phyloP scores from a whole-genome alignment of 2,329 filamentous ascomycete genomes.

The Pseudogymnoascus pannorum region DNA sequence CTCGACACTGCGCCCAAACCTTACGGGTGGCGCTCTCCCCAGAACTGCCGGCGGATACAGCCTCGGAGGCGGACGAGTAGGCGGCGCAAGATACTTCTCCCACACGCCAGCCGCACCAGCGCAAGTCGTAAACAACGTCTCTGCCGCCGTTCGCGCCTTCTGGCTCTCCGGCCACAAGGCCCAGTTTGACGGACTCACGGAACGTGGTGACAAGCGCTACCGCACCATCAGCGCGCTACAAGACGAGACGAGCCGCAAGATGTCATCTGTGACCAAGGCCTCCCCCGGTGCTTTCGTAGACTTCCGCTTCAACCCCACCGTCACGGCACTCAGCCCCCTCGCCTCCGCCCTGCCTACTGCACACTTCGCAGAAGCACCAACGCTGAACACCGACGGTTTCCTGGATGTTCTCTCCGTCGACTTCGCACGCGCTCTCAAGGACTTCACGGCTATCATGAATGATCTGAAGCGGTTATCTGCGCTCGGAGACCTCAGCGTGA shows the following conservation, averaged over 20 bases:
- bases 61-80: conserved; percentile 60
- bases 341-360: conserved; percentile 44
- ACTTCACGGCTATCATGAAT: conserved; percentile 69
- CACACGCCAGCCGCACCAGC: conserved; percentile 78
- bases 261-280: conserved; percentile 50
- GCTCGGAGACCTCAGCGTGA: conserved; percentile 77
- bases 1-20: conserved; percentile 79
- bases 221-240: conserved; percentile 68
- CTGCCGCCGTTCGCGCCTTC: conserved; percentile 84
- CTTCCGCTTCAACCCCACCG: conserved; percentile 79
- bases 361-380: conserved; percentile 42
- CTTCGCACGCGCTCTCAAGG: conserved; percentile 79
- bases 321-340: conserved; percentile 78
- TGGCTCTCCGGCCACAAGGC: conserved; percentile 85
- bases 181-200: conserved; percentile 71
- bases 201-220: conserved; percentile 71
- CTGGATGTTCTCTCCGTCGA: conserved; percentile 80
- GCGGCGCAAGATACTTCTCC: conserved; percentile 80
- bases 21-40: conserved; percentile 79
- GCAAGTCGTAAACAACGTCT: conserved; percentile 93
- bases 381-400: conserved; percentile 74
- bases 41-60: conserved; percentile 86
- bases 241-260: conserved; percentile 62
- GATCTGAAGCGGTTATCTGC: conserved; percentile 72
- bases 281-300: conserved; percentile 75